These are phyloP conservation scores for Closterium sp. DNA, from an alignment of 139 green algal species.

Conservation along the genomic window DNA sequence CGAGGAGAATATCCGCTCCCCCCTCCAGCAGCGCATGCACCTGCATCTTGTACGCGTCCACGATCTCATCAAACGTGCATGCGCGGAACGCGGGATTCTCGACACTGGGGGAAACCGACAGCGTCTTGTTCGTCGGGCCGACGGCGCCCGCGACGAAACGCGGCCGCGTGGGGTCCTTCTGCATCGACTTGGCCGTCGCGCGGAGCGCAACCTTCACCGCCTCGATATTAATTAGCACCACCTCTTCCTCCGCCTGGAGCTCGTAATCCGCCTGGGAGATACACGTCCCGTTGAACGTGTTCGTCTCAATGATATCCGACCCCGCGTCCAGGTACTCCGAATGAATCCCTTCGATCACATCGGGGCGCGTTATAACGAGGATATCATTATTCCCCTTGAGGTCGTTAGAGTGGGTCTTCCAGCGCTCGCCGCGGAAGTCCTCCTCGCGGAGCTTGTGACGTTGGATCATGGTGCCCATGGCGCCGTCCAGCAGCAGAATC, in stretches of 20 bases:
- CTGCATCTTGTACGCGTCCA: constrained; percentile 86
- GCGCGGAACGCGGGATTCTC: constrained; percentile 92
- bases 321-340: constrained; percentile 80
- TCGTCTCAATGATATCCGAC: constrained; percentile 97
- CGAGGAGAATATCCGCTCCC: constrained; percentile 91
- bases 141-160: constrained; percentile 94
- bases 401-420: constrained; percentile 73
- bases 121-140: constrained; percentile 93
- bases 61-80: constrained; percentile 93
- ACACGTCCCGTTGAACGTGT: constrained; percentile 94
- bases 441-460: constrained; percentile 81
- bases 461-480: constrained; percentile 92
- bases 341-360: constrained; percentile 93
- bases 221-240: constrained; percentile 84
- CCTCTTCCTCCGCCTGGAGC: constrained; percentile 83
- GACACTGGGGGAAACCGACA: constrained; percentile 88
- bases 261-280: constrained; percentile 91
- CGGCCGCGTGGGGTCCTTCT: constrained; percentile 66
- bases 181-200: constrained; percentile 51
- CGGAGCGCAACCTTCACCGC: constrained; percentile 78
- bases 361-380: constrained; percentile 86
- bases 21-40: constrained; percentile 76
- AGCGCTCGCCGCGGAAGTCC: constrained; percentile 73
- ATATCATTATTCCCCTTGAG: constrained; percentile 98
- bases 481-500: constrained; percentile 93